Conservation (phyloP, 768 basidiomycete genomes). For the Ephemerocybe angulata region DNA sequence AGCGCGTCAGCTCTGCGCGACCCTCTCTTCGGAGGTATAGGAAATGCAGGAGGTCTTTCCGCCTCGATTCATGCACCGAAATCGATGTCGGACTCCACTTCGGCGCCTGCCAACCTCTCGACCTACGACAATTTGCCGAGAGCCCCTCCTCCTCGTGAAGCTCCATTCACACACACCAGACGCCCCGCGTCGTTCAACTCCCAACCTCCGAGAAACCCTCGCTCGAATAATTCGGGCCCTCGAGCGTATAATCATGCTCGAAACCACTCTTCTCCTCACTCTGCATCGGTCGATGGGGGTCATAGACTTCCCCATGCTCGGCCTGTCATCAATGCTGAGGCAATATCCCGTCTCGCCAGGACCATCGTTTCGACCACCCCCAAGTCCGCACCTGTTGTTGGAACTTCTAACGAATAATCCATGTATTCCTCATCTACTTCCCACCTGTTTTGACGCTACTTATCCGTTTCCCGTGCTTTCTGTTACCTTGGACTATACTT, state of each 20-base stretch:
- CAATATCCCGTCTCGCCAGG: conserved; percentile 60
- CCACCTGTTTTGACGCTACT: too few relatives aligned
- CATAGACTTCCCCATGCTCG: conserved; percentile 35
- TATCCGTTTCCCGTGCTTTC: background rate
- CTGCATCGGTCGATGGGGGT: conserved; percentile 31
- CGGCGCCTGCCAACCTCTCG: conserved; percentile 37
- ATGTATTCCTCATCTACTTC: too few relatives aligned
- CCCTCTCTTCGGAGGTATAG: conserved; percentile 4
- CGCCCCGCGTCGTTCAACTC: background rate
- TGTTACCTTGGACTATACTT: background rate
- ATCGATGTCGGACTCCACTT: conserved; percentile 34
- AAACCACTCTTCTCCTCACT: conserved; percentile 59
- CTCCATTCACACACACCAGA: background rate
- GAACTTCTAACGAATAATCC: background rate
- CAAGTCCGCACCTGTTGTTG: conserved; percentile 2
- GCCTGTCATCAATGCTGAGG: conserved; percentile 73
- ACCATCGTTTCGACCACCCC: conserved; percentile 46
- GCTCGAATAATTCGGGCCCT: background rate
- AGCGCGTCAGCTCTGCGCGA: conserved; percentile 15
- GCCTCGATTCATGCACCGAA: conserved; percentile 59
- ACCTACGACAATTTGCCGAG: conserved; percentile 4
- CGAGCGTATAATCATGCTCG: conserved; percentile 40
- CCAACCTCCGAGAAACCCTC: background rate
- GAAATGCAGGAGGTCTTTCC: conserved; percentile 19
- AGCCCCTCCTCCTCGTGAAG: background rate